A percentile compares a stretch with the other conserved stretches of the same genome.
phyloP scores from a whole-genome alignment of 2,329 filamentous ascomycete species.

The Nectriaceae sp. region DNA sequence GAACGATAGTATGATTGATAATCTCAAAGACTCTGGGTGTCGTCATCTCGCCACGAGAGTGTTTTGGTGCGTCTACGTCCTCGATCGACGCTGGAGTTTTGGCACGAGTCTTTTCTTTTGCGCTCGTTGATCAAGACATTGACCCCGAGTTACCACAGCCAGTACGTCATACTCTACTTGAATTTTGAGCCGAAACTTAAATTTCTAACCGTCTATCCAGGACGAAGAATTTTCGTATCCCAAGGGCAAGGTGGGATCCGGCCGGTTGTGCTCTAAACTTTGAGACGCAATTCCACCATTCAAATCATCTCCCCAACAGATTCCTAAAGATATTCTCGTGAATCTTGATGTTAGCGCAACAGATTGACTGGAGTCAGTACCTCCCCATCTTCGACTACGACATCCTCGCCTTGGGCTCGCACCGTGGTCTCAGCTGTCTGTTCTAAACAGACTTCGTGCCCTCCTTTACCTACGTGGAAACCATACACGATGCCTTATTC shows the following conservation, averaged over 20 bases:
- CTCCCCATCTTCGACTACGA: constrained; percentile 38
- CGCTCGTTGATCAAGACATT: constrained; percentile 49
- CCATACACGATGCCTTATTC: constrained; percentile 46
- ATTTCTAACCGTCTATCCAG: constrained; percentile 15
- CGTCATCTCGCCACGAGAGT: constrained; percentile 38
- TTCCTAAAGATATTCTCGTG: constrained; percentile 39
- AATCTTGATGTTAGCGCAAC: constrained; percentile 44
- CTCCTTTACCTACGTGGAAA: constrained; percentile 48
- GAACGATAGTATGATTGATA: constrained; percentile 43
- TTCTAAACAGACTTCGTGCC: constrained; percentile 43
- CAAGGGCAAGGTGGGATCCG: constrained; percentile 50
- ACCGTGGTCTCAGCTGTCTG: constrained; percentile 33
- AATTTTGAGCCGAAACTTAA: background rate
- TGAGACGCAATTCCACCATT: constrained; percentile 46
- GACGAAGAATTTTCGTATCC: constrained; percentile 41
- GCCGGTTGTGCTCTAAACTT: constrained; percentile 46
- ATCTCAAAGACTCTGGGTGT: constrained; percentile 33
- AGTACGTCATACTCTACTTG: constrained; percentile 19
- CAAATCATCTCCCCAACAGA: constrained; percentile 34
- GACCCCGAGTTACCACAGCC: constrained; percentile 49
- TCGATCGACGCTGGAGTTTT: constrained; percentile 54
- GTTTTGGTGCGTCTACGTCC: constrained; percentile 54
- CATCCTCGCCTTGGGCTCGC: constrained; percentile 39
- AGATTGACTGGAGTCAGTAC: constrained; percentile 49
- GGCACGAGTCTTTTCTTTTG: constrained; percentile 51